These are phyloP conservation scores for Castanea mollissima DNA, from an alignment of 306 rosid genomes.

Conservation along the genomic window DNA sequence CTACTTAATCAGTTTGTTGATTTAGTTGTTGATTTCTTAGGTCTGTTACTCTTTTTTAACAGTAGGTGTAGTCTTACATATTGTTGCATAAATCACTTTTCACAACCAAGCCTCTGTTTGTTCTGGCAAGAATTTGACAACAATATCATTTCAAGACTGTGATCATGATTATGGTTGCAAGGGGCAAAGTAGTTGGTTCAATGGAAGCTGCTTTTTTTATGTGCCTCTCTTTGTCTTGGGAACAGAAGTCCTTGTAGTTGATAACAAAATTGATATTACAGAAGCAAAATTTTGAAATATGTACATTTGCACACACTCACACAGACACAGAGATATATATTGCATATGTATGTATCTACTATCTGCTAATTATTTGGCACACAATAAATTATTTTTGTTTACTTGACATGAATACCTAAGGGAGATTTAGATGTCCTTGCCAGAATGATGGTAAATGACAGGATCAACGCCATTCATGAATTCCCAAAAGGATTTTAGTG, in stretches of 20 bases:
- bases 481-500: not conserved
- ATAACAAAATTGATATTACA: not conserved
- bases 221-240: not conserved
- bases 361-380: not conserved
- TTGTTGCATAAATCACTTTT: conserved; percentile 11
- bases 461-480: not conserved
- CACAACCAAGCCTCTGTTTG: conserved; percentile 7
- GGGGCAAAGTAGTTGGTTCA: not conserved
- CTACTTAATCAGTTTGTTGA: conserved; percentile 20
- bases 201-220: not conserved
- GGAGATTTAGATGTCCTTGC: not conserved
- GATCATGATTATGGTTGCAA: not conserved
- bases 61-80: not conserved
- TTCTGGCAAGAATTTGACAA: not conserved
- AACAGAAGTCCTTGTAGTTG: not conserved
- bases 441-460: not conserved
- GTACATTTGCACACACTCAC: no score
- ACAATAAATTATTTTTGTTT: not conserved
- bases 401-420: not conserved
- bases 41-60: not conserved
- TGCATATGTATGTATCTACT: not conserved
- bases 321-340: no score
- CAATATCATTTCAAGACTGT: not conserved
- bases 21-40: conserved; percentile 16
- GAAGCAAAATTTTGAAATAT: no score